A percentile compares a stretch with the other conserved stretches of the same genome.
Evolutionary conservation across 441 rosid species (phyloP).

Genomic region (Populus hybrid): DNA sequence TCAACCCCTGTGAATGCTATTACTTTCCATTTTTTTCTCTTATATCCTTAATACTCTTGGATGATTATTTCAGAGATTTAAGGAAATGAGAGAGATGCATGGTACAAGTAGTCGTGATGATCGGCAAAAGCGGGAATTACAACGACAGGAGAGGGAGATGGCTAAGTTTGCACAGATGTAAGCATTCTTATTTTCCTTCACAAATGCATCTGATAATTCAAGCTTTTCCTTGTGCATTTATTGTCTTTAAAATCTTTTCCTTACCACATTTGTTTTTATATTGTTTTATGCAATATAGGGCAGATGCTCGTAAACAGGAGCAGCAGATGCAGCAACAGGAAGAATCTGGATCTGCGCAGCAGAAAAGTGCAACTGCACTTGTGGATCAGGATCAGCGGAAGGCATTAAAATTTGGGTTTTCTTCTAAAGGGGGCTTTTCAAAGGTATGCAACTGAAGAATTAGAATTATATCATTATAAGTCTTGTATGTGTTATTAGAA

Average conservation of each 20-base stretch:
- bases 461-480: background rate
- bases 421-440: conserved; percentile 54
- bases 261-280: background rate
- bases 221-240: background rate
- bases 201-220: background rate
- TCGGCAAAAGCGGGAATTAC: conserved; percentile 80
- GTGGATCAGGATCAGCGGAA: conserved; percentile 78
- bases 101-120: conserved; percentile 84
- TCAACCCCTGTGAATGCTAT: background rate
- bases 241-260: background rate
- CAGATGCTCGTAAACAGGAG: conserved; percentile 74
- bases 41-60: background rate
- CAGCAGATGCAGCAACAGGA: conserved; percentile 46
- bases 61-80: conserved; percentile 64
- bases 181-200: conserved; percentile 1
- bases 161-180: conserved; percentile 69
- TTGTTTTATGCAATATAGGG: conserved; percentile 39
- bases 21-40: background rate
- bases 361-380: conserved; percentile 42
- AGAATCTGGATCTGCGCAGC: conserved; percentile 38
- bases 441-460: conserved; percentile 44
- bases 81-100: conserved; percentile 95
- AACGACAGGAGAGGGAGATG: conserved; percentile 88
- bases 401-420: conserved; percentile 78
- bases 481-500: background rate